Evolutionary conservation across 2,329 filamentous ascomycete species (phyloP), one percentile per base, ranked within the genome.

Genomic region (Tolypocladium nubicola): DNA sequence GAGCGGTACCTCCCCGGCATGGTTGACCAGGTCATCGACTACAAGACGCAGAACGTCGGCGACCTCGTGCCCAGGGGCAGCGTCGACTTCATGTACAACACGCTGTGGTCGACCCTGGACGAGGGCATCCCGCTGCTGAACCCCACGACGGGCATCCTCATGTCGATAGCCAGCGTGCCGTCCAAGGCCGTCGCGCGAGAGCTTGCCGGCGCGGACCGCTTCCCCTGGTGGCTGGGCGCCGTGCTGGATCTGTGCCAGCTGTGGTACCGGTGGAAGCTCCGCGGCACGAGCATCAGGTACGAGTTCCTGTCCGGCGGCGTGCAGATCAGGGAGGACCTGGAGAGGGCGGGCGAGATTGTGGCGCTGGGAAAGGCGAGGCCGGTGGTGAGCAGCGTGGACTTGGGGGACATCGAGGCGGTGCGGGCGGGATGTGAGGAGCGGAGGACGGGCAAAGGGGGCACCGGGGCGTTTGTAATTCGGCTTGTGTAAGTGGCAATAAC

Each of bases 11-110:
- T 78, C 0, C 71, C 74, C 0, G 76, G 74, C 0, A 67, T 77
- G 7, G 74, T 80, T 2, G 79, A 80, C 64, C 70, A 79, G 60
- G 65, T 82, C 33, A 68, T 81, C 58, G 79, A 83, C 63, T 83
- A 83, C 66, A 75, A 70, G 56, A 74, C 67, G 49, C 64, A 71
- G 38, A 67, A 74, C 6, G 65, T 79, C 3, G 61, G 66, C 38
- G 59, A 70, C 7, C 66, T 57, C 19, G 71, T 81, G 1, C 68
- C 72, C 2, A 63, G 62, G 2, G 75, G 73, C 30, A 75, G 68
- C 21, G 73, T 82, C 3, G 80, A 83, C 61, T 73, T 82, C 56
- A 71, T 78, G 33, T 71, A 76, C 54, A 80, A 79, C 64, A 81
- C 80, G 26, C 73, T 76, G 43, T 73, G 70, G 60, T 5, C 56